Conservation (phyloP, 106 monocot species). For the Phalaenopsis equestris region DNA sequence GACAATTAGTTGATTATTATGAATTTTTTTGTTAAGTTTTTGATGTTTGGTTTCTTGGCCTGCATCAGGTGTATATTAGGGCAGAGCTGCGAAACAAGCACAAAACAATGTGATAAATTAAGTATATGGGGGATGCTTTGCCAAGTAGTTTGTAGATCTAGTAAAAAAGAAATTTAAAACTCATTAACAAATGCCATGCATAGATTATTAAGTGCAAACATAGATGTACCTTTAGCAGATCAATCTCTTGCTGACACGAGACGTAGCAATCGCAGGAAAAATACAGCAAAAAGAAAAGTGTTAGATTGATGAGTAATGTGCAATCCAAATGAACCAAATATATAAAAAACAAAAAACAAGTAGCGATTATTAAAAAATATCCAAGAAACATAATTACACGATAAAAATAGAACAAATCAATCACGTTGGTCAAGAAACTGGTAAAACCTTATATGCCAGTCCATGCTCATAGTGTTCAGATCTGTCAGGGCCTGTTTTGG, state of each 20-base stretch:
- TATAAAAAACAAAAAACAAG: neutral
- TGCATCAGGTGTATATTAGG: neutral
- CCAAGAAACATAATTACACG: neutral
- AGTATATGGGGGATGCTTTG: neutral
- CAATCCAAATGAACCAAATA: neutral
- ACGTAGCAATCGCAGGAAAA: neutral
- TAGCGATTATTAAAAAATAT: neutral
- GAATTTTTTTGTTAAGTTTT: too few relatives aligned
- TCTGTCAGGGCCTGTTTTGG: neutral
- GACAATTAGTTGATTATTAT: too few relatives aligned
- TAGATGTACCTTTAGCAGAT: slow-evolving; percentile 64
- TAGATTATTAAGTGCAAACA: neutral
- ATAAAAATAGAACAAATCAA: neutral
- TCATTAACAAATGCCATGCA: neutral
- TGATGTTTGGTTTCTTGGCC: neutral
- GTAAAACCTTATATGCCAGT: neutral
- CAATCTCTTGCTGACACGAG: slow-evolving; percentile 74
- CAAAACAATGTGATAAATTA: neutral
- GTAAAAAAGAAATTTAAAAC: neutral
- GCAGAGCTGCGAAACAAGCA: neutral
- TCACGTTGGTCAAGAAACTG: neutral
- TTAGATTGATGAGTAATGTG: neutral
- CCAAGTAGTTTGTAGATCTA: neutral
- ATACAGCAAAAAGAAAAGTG: neutral
- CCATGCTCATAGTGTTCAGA: neutral